Conservation (phyloP, 768 basidiomycete species). For the Pisolithus marmoratus region DNA sequence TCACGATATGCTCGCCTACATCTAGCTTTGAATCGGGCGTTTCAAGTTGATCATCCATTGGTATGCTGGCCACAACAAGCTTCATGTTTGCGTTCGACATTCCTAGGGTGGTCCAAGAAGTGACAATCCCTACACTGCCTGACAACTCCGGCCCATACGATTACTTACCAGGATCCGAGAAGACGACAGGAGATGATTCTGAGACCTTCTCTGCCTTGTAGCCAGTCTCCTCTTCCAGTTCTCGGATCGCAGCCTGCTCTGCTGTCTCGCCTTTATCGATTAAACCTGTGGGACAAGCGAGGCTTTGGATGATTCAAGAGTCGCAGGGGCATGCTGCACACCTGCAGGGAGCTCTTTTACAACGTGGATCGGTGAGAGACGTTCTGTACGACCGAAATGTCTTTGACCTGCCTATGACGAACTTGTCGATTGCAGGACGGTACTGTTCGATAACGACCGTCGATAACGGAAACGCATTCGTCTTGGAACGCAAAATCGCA, state of each 20-base stretch:
- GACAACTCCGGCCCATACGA: background rate
- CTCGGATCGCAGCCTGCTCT: conserved; percentile 76
- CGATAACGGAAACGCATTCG: conserved; percentile 62
- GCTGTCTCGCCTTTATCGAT: conserved; percentile 78
- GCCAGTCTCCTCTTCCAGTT: conserved; percentile 92
- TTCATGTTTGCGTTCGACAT: conserved; percentile 96
- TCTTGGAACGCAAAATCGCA: conserved; percentile 72
- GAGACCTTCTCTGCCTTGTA: conserved; percentile 60
- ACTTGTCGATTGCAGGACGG: conserved; percentile 77
- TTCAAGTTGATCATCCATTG: conserved; percentile 60
- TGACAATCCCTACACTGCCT: background rate
- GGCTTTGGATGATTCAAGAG: background rate
- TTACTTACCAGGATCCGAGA: conserved; percentile 61
- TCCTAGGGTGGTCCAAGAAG: conserved; percentile 40
- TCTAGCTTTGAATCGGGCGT: conserved; percentile 74
- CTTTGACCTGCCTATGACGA: conserved; percentile 54
- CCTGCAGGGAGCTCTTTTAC: conserved; percentile 50
- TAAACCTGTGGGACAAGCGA: conserved; percentile 44
- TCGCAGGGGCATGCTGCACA: conserved; percentile 23
- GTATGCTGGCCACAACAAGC: conserved; percentile 66
- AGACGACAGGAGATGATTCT: conserved; percentile 56
- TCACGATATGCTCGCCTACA: conserved; percentile 79
- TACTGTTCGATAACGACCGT: conserved; percentile 90
- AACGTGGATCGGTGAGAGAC: background rate
- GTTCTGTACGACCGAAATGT: background rate